Evolutionary conservation across 805 yeast genomes (phyloP).

Genomic region (Wickerhamomyces strasburgensis): DNA sequence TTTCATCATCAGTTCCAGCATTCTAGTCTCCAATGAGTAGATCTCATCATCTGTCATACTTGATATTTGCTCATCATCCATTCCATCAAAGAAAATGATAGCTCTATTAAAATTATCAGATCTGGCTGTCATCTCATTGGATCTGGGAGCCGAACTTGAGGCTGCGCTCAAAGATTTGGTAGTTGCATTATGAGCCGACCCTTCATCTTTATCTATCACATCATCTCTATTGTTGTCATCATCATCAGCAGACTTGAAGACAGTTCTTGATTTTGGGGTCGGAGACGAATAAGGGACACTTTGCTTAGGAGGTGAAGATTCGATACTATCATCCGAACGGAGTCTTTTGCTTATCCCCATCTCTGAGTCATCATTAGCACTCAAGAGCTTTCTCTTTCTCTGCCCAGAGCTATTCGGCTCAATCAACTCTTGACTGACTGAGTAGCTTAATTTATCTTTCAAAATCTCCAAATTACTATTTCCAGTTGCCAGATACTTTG

Average conservation of each 20-base stretch:
- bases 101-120: too few relatives aligned
- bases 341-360: too few relatives aligned
- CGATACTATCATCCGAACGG: too few relatives aligned
- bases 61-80: constrained; percentile 5
- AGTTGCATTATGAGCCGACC: too few relatives aligned
- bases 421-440: constrained; percentile 1
- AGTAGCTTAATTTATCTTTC: too few relatives aligned
- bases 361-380: not conserved
- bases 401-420: not conserved
- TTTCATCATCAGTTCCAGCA: constrained; percentile 9
- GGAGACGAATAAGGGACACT: constrained; percentile 6
- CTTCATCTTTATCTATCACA: too few relatives aligned
- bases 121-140: too few relatives aligned
- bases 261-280: constrained; percentile 3
- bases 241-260: not conserved
- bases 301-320: too few relatives aligned
- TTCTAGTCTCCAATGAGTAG: constrained; percentile 11
- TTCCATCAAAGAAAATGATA: constrained; percentile 1
- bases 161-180: too few relatives aligned
- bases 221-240: not conserved
- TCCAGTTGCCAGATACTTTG: too few relatives aligned
- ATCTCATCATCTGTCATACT: constrained; percentile 7
- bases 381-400: not conserved
- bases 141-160: too few relatives aligned
- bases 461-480: too few relatives aligned